Evolutionary conservation across 2,329 filamentous ascomycete species (phyloP), one percentile per base, ranked within the genome.

Genomic region (Diaporthe longicolla): DNA sequence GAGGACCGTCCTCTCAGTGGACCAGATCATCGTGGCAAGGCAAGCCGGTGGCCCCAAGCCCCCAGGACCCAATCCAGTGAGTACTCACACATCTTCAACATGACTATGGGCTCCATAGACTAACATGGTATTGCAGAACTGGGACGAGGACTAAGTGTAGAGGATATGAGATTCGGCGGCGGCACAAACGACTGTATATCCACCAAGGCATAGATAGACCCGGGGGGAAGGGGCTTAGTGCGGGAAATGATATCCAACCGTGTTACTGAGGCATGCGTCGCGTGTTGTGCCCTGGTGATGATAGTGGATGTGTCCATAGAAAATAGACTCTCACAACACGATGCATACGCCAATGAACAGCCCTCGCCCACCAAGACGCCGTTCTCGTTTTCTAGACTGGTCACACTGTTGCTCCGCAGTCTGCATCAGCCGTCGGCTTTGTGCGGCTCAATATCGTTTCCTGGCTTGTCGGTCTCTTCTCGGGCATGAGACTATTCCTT

Each of bases 21-120:
- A 99, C 85, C 97, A 99, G 87, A 99, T 99, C 82, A 99, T 99
- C 82, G 97, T 99, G 73, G 95, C 97, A 76, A 92, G 96, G 86
- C 97, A 98, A 87, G 97, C 97, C 63, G 97, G 97, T 81, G 97
- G 97, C 50, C 97, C 97, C 29, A 99, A 99, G 89, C 96, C 96
- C 73, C 97, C 97, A 40, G 95, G 94, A 61, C 97, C 95, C 78
- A 98, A 98, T 85, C 93, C 95, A 59, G 87, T 89, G 81, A 81
- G 87, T 84, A 57, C 10, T 21, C 4, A 2, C n/a, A 43, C 29
- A 7, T 8, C 17, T 50, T 40, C 35, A 50, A 11, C 40, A 11
- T 52, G 68, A 32, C 32, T 2, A 29, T 26, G 2, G 54, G 66
- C 24, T 17, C 24, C 21, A 50, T 37, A 72, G 32, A 73, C 82